phyloP scores from a whole-genome alignment of 2,329 filamentous ascomycete genomes.

The Epichloe glyceriae region DNA sequence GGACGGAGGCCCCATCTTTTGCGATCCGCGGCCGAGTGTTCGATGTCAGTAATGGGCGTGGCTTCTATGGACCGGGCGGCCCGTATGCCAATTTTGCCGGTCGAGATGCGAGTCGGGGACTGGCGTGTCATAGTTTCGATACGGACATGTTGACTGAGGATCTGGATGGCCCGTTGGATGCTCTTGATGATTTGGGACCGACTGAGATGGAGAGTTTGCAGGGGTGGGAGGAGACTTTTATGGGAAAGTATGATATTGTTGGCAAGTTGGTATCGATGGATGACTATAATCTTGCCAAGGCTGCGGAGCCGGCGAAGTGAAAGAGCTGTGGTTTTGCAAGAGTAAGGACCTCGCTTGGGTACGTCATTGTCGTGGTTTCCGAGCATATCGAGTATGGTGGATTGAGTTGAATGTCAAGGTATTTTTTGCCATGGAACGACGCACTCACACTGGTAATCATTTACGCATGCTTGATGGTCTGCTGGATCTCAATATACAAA shows the following conservation, averaged over 20 bases:
- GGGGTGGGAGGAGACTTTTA: constrained; percentile 89
- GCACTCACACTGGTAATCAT: background rate
- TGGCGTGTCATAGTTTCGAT: constrained; percentile 88
- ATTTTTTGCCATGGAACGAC: constrained; percentile 2
- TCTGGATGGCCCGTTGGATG: constrained; percentile 70
- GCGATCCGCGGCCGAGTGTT: constrained; percentile 87
- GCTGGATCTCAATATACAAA: background rate
- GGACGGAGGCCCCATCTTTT: constrained; percentile 63
- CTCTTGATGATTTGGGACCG: constrained; percentile 52
- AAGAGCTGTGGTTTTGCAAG: no score
- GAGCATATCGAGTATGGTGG: no score
- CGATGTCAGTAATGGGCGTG: constrained; percentile 73
- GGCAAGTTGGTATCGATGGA: constrained; percentile 58
- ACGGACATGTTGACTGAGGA: constrained; percentile 90
- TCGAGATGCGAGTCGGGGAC: constrained; percentile 73
- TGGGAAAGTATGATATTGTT: constrained; percentile 90
- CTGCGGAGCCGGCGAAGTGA: background rate
- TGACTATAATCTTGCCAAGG: constrained; percentile 19
- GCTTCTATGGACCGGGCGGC: constrained; percentile 93
- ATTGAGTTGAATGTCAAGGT: background rate
- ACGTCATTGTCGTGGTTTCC: no score
- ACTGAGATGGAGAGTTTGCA: constrained; percentile 74
- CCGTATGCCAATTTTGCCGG: constrained; percentile 96
- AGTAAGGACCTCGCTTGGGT: no score
- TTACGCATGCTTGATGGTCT: background rate